phyloP scores from a whole-genome alignment of 2,329 filamentous ascomycete genomes.

The Exophiala sideris region DNA sequence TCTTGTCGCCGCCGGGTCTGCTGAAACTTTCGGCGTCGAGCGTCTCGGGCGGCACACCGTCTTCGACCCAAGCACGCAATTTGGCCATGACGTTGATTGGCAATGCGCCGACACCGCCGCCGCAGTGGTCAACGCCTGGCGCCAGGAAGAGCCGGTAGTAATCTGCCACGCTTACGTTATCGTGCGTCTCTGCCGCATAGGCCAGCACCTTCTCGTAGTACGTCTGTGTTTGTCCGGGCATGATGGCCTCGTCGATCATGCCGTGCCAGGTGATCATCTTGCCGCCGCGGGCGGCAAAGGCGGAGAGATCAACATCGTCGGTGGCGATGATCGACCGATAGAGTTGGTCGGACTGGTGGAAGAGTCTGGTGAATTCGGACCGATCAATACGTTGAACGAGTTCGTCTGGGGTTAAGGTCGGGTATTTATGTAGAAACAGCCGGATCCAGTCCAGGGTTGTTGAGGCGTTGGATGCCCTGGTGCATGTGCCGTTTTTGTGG shows the following conservation, averaged over 20 bases:
- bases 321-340: slow-evolving; percentile 39
- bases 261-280: slow-evolving; percentile 48
- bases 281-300: slow-evolving; percentile 36
- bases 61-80: slow-evolving; percentile 4
- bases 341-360: slow-evolving; percentile 8
- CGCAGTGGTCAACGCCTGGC: slow-evolving; percentile 3
- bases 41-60: not conserved
- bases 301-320: slow-evolving; percentile 36
- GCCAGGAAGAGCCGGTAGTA: slow-evolving; percentile 6
- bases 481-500: slow-evolving; percentile 33
- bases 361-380: not conserved
- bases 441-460: not conserved
- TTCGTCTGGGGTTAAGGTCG: not conserved
- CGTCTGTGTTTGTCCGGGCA: slow-evolving; percentile 33
- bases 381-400: not conserved
- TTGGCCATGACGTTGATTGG: not conserved
- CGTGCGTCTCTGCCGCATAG: not conserved
- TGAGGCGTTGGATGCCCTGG: not conserved
- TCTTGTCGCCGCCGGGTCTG: slow-evolving; percentile 32
- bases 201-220: slow-evolving; percentile 33
- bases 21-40: slow-evolving; percentile 4
- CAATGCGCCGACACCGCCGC: not conserved
- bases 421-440: not conserved
- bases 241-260: slow-evolving; percentile 37
- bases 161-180: not conserved